phyloP scores from a whole-genome alignment of 306 rosid genomes.

The Ceratonia siliqua region DNA sequence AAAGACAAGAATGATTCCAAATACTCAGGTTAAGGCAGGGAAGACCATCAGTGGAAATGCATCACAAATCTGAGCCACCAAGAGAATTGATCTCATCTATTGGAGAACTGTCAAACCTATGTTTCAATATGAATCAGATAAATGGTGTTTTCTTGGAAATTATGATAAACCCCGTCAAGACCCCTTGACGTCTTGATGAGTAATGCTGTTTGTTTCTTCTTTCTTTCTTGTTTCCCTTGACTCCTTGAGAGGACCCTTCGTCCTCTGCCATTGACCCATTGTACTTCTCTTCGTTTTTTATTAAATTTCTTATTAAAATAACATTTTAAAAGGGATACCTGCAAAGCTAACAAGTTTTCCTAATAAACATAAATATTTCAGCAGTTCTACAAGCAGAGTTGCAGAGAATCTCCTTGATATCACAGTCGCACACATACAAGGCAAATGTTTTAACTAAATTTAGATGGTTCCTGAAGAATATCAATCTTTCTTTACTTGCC shows the following conservation, averaged over 20 bases:
- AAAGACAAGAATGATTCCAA: not conserved
- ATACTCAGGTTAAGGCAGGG: not conserved
- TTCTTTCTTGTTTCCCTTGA: not conserved
- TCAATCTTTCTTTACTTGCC: not conserved
- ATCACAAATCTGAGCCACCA: not conserved
- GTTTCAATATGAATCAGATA: conserved; percentile 2
- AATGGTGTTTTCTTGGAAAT: not conserved
- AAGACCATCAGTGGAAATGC: not conserved
- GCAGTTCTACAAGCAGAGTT: not conserved
- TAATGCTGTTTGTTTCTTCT: not conserved
- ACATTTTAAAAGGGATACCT: not conserved
- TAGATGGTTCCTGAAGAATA: not conserved
- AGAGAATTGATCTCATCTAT: conserved; percentile 12
- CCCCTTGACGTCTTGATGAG: not conserved
- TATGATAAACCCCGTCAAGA: not conserved
- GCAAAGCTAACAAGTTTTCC: not conserved
- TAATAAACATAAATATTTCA: conserved; percentile 5
- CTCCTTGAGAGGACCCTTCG: not conserved
- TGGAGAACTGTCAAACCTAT: not conserved
- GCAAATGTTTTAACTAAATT: conserved; percentile 1
- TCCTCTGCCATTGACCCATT: not conserved
- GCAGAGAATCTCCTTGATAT: conserved; percentile 4
- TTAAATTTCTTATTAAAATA: not conserved
- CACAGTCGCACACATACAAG: not conserved
- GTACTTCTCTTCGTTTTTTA: not conserved